Base-by-base conservation (phyloP, 1,139 yeast genomes). In the Taphrina flavorubra region DNA sequence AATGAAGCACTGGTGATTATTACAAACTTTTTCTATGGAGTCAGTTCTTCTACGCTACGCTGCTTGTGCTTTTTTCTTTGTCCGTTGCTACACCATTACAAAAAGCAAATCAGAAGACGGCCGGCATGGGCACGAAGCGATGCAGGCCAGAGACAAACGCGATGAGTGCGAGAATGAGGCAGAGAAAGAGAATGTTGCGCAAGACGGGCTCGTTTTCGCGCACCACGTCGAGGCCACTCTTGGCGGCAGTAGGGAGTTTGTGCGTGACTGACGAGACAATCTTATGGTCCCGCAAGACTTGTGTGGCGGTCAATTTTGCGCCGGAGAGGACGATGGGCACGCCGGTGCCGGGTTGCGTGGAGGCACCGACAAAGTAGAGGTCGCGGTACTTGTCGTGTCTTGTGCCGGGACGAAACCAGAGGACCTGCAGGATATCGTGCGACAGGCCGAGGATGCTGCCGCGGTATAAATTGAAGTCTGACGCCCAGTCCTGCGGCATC, bases 311-410 rank as follows among this genome's bases (percentile, higher is more conserved):
- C 57, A 69, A 42, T 31, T 44, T 25, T 51, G 71, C 69, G 11
- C 70, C 59, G 36, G 66, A 51, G 40, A 66, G 39, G 55, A 66
- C 69, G 20, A 66, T 66, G 25, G 69, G 69, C 18, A 66, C 69
- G 6, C 69, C 69, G 13, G 69, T 66, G 11, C 69, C 69, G 34
- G 69, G 69, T 55, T 66, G 69, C 44, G 65, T 60, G 18, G 66
- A 60, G 11, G 69, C 69, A n/a, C 69, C 69, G 16, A 66, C 69
- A 49, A 66, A 66, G 62, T 66, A 66, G 36, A 66, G 44, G 31
- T 66, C 25, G 56, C 51, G 51, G 42, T 59, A 66, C 34, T 40
- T 39, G 14, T 51, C 56, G 39, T 59, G 65, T 39, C 51, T 60
- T 13, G 69, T 66, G 46, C 61, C 60, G 14, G 69, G 69, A 11